Evolutionary conservation across 2,329 filamentous ascomycete genomes (phyloP).

Genomic region (Epicoccum sorghinum): DNA sequence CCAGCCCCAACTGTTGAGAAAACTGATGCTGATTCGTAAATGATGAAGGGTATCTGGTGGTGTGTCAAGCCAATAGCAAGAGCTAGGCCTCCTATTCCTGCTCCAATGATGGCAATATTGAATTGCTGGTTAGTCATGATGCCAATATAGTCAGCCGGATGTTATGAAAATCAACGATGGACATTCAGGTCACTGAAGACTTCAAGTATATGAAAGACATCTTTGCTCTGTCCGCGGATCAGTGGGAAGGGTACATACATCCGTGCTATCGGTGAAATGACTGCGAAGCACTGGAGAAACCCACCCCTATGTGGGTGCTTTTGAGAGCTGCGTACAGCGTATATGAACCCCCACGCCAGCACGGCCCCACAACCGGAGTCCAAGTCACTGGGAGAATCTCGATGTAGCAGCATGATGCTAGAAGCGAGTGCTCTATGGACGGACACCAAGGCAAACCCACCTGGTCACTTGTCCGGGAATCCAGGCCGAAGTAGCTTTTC

Average conservation of each 20-base stretch:
- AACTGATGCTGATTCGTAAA: conserved; percentile 31
- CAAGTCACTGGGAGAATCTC: not conserved
- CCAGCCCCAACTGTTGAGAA: conserved; percentile 32
- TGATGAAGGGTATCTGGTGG: conserved; percentile 25
- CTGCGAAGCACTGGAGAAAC: not conserved
- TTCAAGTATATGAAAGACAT: not conserved
- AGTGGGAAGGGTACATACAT: not conserved
- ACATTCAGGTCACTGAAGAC: not conserved
- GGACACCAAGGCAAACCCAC: not conserved
- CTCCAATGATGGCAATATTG: conserved; percentile 20
- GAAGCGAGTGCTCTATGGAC: not conserved
- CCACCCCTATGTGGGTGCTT: not conserved
- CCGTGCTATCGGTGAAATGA: conserved; percentile 1
- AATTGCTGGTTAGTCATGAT: conserved; percentile 7
- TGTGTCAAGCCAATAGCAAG: conserved; percentile 30
- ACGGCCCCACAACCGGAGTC: conserved; percentile 3
- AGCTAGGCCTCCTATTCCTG: conserved; percentile 31
- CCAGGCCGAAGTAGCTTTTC: not conserved
- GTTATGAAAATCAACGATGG: not conserved
- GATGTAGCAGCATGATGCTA: not conserved
- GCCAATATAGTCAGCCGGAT: not conserved
- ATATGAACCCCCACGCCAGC: conserved; percentile 1
- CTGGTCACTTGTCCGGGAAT: not conserved
- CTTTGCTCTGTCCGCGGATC: too few species aligned
- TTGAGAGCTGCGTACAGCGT: not conserved